Conservation (phyloP, 345 rosid genomes). For the Citrus glauca region DNA sequence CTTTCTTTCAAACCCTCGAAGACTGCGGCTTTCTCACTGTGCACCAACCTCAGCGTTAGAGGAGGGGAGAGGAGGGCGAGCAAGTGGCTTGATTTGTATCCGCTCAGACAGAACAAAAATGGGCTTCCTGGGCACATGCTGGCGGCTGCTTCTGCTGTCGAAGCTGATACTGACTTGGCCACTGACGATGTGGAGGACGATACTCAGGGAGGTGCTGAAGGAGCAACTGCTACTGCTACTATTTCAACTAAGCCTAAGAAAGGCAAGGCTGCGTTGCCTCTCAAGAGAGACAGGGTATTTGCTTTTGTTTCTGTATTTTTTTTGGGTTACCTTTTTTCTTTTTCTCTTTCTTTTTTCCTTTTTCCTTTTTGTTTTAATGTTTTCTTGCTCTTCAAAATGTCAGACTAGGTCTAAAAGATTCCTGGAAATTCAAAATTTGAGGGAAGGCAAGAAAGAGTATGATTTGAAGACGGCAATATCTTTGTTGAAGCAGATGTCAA, state of each 20-base stretch:
- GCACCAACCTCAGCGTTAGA: slow-evolving; percentile 15
- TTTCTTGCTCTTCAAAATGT: slow-evolving; percentile 23
- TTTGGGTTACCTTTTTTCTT: neutral
- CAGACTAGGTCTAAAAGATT: slow-evolving; percentile 98
- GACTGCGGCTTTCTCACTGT: slow-evolving; percentile 22
- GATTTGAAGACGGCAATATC: slow-evolving; percentile 70
- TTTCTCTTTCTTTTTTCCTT: neutral
- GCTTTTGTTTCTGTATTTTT: neutral
- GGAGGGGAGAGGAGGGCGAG: slow-evolving; percentile 23
- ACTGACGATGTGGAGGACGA: slow-evolving; percentile 40
- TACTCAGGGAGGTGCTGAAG: slow-evolving; percentile 28
- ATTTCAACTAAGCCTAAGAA: slow-evolving; percentile 69
- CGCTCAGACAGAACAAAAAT: slow-evolving; percentile 17
- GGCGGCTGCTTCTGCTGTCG: slow-evolving; percentile 28
- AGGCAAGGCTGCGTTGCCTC: slow-evolving; percentile 78
- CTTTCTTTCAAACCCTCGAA: slow-evolving; percentile 50
- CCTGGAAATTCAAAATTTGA: slow-evolving; percentile 91
- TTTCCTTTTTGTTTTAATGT: neutral
- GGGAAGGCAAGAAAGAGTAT: slow-evolving; percentile 83
- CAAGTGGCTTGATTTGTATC: slow-evolving; percentile 15
- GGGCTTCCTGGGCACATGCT: slow-evolving; percentile 1
- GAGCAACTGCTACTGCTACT: slow-evolving; percentile 29
- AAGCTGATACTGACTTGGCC: slow-evolving; percentile 46
- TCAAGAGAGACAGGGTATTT: slow-evolving; percentile 88
- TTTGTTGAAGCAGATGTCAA: slow-evolving; percentile 68